Conservation (phyloP, 805 yeast species). For the Nakazawaea ishiwadae region DNA sequence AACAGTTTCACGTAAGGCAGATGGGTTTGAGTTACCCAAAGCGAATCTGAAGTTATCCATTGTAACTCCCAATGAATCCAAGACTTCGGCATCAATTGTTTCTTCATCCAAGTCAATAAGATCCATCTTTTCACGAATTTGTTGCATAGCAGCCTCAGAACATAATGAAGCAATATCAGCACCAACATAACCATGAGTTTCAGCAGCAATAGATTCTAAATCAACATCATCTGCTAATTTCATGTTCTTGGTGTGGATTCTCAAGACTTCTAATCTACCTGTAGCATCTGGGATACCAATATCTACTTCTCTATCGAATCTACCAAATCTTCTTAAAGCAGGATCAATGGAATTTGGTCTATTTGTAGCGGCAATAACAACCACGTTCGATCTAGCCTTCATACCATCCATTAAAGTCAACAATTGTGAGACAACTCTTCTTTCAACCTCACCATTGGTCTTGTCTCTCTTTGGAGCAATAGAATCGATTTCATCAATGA, state of each 20-base stretch:
- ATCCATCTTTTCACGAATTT: constrained; percentile 99
- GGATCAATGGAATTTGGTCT: constrained; percentile 86
- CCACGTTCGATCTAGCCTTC: constrained; percentile 98
- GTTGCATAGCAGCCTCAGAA: constrained; percentile 99
- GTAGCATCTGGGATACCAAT: constrained; percentile 96
- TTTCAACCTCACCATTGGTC: constrained; percentile 99
- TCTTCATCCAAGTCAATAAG: constrained; percentile 93
- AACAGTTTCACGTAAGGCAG: constrained; percentile 98
- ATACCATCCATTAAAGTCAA: constrained; percentile 99
- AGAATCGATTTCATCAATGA: constrained; percentile 97
- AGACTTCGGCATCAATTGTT: constrained; percentile 94
- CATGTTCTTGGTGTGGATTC: constrained; percentile 99
- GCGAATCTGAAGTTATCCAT: constrained; percentile 99
- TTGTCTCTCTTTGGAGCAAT: constrained; percentile 99
- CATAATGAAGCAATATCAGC: constrained; percentile 97
- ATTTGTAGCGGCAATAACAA: constrained; percentile 96
- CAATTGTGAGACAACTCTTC: constrained; percentile 97
- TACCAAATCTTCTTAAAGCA: constrained; percentile 79
- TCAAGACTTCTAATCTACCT: constrained; percentile 93
- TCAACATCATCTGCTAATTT: constrained; percentile 93
- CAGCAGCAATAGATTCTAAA: constrained; percentile 91
- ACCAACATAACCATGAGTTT: constrained; percentile 99
- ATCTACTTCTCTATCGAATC: constrained; percentile 84
- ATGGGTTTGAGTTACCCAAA: constrained; percentile 95
- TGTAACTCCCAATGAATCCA: constrained; percentile 94